phyloP scores from a whole-genome alignment of 2,329 filamentous ascomycete species.

The Coniochaeta prunicola region DNA sequence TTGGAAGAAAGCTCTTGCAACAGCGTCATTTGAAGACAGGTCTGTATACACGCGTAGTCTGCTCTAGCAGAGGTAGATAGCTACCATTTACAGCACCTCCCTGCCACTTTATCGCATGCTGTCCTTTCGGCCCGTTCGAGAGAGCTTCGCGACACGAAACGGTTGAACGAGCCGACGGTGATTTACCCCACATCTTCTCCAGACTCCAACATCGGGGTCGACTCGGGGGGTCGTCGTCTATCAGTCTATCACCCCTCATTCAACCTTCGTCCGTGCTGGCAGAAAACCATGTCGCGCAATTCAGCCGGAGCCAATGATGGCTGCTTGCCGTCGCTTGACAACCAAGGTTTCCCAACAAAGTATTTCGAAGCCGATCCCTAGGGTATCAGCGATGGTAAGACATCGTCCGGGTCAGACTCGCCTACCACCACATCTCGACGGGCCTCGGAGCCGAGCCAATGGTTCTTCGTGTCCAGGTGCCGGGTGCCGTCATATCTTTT shows the following conservation, averaged over 20 bases:
- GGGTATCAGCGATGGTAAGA: background rate
- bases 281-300: background rate
- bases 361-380: background rate
- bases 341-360: background rate
- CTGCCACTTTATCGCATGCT: background rate
- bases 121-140: background rate
- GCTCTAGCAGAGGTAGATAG: background rate
- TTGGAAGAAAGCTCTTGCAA: too few relatives aligned
- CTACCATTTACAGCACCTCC: background rate
- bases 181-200: background rate
- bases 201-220: background rate
- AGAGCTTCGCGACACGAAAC: background rate
- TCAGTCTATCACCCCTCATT: background rate
- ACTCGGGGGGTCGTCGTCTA: too few relatives aligned
- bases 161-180: background rate
- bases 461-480: background rate
- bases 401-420: background rate
- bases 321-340: background rate
- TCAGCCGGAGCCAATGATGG: background rate
- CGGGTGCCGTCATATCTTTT: background rate
- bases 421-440: background rate
- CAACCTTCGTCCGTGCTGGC: background rate
- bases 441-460: background rate
- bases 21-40: too few relatives aligned
- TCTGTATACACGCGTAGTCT: too few relatives aligned